A percentile compares a stretch with the other conserved stretches of the same genome.
Evolutionary conservation across 1,139 yeast species (phyloP).

Genomic region (Wickerhamiella pararugosa): DNA sequence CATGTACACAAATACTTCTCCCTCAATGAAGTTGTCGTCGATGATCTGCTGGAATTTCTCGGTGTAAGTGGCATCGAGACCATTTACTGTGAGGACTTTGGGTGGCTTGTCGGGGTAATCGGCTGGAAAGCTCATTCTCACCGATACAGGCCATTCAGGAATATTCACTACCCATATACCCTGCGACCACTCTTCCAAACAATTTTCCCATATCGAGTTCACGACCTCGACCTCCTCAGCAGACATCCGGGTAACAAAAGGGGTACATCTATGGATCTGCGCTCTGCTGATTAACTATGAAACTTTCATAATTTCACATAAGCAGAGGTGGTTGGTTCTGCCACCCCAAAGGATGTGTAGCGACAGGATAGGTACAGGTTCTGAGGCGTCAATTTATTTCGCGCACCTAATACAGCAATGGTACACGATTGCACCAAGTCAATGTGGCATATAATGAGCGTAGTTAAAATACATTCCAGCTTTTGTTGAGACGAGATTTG

Average conservation of each 20-base stretch:
- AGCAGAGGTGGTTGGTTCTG: too few species aligned
- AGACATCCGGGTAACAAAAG: background rate
- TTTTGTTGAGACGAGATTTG: background rate
- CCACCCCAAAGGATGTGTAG: too few species aligned
- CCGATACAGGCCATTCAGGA: constrained; percentile 43
- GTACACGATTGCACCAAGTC: too few species aligned
- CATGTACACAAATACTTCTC: constrained; percentile 69
- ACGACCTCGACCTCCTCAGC: constrained; percentile 70
- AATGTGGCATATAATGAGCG: background rate
- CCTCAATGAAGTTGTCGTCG: constrained; percentile 35
- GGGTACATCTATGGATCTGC: background rate
- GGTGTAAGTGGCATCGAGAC: constrained; percentile 32
- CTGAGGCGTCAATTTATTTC: too few species aligned
- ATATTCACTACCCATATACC: constrained; percentile 37
- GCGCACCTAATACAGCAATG: too few species aligned
- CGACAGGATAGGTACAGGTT: too few species aligned
- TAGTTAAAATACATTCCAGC: background rate
- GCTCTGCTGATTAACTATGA: too few species aligned
- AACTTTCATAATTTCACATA: too few species aligned
- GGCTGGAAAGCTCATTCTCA: constrained; percentile 56
- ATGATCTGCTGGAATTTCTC: constrained; percentile 35
- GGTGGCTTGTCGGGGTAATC: constrained; percentile 46
- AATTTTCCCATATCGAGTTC: constrained; percentile 76
- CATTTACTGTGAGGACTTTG: constrained; percentile 23
- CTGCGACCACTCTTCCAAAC: constrained; percentile 29